Percentiles rank a stretch among this genome's conserved stretches.
phyloP scores from a whole-genome alignment of 2,329 filamentous ascomycete species.

The Phyllosticta capitalensis region DNA sequence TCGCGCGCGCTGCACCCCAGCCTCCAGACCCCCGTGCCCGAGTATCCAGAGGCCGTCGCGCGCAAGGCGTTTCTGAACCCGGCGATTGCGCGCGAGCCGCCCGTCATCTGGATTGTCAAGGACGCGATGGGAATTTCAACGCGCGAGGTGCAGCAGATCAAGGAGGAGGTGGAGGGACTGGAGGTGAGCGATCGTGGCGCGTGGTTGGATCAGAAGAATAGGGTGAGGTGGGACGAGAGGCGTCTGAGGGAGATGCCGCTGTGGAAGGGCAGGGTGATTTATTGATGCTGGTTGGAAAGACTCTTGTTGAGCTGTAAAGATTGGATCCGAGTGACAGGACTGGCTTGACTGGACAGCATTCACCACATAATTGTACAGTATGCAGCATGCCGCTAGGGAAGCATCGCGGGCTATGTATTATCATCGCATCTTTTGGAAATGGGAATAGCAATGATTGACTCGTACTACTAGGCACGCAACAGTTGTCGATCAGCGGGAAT shows the following conservation, averaged over 20 bases:
- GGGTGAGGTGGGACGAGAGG: conserved; percentile 34
- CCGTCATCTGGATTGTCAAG: conserved; percentile 37
- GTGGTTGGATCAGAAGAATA: conserved; percentile 36
- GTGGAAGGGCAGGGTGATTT: conserved; percentile 29
- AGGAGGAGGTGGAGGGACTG: conserved; percentile 27
- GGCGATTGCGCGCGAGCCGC: conserved; percentile 33
- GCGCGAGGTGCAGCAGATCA: conserved; percentile 33
- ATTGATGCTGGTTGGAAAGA: conserved; percentile 14
- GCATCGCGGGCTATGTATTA: no score
- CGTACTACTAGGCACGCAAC: no score
- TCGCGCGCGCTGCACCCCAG: conserved; percentile 4
- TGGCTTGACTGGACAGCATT: no score
- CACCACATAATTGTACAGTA: no score
- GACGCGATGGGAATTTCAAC: conserved; percentile 35
- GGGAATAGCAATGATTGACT: no score
- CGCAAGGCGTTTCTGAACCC: conserved; percentile 37
- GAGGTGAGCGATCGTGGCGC: conserved; percentile 38
- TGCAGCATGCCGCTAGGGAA: no score
- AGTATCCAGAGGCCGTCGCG: conserved; percentile 22
- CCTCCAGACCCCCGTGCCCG: conserved; percentile 5
- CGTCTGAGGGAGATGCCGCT: conserved; percentile 35
- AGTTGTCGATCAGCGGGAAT: no score
- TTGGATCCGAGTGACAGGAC: no score
- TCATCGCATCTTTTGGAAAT: no score
- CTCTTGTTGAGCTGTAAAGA: no score